Evolutionary conservation across 495 filamentous ascomycete genomes (phyloP), one percentile per base, ranked within the genome.

Genomic region (Penicillium mononematosum): DNA sequence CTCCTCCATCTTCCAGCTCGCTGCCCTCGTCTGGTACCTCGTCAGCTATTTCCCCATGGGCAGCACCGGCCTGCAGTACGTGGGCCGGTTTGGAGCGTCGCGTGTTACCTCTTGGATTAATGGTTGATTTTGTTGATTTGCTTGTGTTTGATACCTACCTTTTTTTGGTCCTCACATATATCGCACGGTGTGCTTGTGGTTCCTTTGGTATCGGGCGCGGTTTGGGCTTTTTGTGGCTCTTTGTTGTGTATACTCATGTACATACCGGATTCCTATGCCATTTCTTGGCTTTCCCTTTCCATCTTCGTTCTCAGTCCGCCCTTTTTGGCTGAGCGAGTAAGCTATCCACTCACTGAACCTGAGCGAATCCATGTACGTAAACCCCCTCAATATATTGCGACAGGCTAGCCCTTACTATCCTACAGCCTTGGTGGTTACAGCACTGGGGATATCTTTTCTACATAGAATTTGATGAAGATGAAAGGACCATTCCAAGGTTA

Each of bases 11-110:
- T 75, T 89, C 64, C 94, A 98, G 69, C 75, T 97, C 49, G 86
- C 83, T 50, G 86, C 87, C 49, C 79, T 98, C 45, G 56, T 92
- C 27, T 98, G 94, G 93, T 98, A 98, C 74, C 79, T 96, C 10
- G 87, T 98, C 73, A 94, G 89, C 75, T 98, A 98, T 76, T 98
- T 98, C 70, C 94, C 94, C 3, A 96, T 97, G 92, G 94, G 94
- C 24, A 89, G 88, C 48, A 91, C 85, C 48, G 91, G 93, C 19
- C 74, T 97, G 59, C 86, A 92, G 60, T 88, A 96, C 62, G 91
- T 91, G 64, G 88, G 90, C 41, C 85, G 83, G 12, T 91, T 96
- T 62, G 94, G 93, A 10, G 90, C 87, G 17, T 87, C 86, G 70
- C 80, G 91, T 63, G 89, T 95, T 16, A 81, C 90, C 11, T 81